These are phyloP conservation scores for Fusarium foetens DNA, from an alignment of 2,329 filamentous ascomycete genomes.

Conservation along the genomic window DNA sequence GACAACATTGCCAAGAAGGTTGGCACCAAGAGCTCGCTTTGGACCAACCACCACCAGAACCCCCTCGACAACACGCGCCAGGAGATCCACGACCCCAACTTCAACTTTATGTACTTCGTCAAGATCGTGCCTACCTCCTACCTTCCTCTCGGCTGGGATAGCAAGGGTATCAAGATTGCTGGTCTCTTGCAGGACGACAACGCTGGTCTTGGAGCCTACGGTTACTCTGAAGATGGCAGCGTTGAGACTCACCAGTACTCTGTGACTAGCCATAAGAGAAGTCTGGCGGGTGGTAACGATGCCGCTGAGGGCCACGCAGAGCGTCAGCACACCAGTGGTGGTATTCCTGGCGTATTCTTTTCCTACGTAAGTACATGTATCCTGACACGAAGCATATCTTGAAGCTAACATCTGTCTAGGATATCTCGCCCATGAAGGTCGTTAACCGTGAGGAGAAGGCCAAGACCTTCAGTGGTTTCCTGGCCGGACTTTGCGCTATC, in stretches of 20 bases:
- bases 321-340: conserved; percentile 86
- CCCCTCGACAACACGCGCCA: conserved; percentile 86
- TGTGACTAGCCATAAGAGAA: conserved; percentile 95
- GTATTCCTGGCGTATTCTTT: conserved; percentile 98
- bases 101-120: conserved; percentile 99
- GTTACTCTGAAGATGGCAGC: conserved; percentile 74
- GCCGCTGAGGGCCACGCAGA: conserved; percentile 90
- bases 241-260: conserved; percentile 99
- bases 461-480: conserved; percentile 91
- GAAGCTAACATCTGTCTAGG: conserved; percentile 60
- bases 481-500: conserved; percentile 93
- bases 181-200: conserved; percentile 63
- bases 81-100: conserved; percentile 81
- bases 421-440: conserved; percentile 99
- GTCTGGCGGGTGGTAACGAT: conserved; percentile 84
- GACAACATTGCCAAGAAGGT: conserved; percentile 73
- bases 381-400: background rate
- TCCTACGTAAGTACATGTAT: conserved; percentile 77
- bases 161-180: conserved; percentile 53
- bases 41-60: conserved; percentile 92
- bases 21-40: conserved; percentile 63
- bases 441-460: conserved; percentile 92
- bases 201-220: conserved; percentile 68
- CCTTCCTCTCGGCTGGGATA: conserved; percentile 89
- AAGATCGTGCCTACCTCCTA: conserved; percentile 98